Evolutionary conservation across 2,329 filamentous ascomycete species (phyloP).

Genomic region (Sporothrix pallida): DNA sequence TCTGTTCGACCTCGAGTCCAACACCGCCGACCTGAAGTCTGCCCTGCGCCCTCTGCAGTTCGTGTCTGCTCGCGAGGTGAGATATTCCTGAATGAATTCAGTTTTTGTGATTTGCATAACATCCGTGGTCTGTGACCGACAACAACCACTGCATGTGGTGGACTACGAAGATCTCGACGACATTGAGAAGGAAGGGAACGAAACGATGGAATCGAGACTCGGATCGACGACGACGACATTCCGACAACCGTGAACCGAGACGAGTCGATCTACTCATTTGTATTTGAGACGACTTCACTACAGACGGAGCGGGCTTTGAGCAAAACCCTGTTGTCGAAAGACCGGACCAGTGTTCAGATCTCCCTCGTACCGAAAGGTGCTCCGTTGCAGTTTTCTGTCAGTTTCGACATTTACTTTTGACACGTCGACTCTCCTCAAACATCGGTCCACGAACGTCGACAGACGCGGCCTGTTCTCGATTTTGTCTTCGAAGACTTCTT

Average conservation of each 20-base stretch:
- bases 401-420: neutral
- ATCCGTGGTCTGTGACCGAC: constrained; percentile 27
- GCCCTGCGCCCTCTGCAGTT: constrained; percentile 98
- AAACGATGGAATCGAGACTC: neutral
- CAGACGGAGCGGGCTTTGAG: constrained; percentile 8
- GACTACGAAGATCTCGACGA: constrained; percentile 1
- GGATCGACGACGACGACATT: neutral
- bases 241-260: constrained; percentile 3
- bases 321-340: constrained; percentile 11
- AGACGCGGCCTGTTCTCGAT: neutral
- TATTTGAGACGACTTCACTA: neutral
- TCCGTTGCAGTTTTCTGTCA: neutral
- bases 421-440: constrained; percentile 7
- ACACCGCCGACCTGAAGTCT: constrained; percentile 96
- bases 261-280: neutral
- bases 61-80: constrained; percentile 98
- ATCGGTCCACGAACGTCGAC: constrained; percentile 12
- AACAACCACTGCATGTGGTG: neutral
- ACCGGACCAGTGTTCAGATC: neutral
- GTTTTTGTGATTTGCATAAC: constrained; percentile 21
- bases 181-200: neutral
- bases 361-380: constrained; percentile 3
- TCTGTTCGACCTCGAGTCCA: constrained; percentile 98
- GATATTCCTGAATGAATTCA: constrained; percentile 49
- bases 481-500: neutral